Evolutionary conservation across 805 yeast species (phyloP), one percentile per base, ranked within the genome.

Genomic region (Scheffersomyces coipomensis): DNA sequence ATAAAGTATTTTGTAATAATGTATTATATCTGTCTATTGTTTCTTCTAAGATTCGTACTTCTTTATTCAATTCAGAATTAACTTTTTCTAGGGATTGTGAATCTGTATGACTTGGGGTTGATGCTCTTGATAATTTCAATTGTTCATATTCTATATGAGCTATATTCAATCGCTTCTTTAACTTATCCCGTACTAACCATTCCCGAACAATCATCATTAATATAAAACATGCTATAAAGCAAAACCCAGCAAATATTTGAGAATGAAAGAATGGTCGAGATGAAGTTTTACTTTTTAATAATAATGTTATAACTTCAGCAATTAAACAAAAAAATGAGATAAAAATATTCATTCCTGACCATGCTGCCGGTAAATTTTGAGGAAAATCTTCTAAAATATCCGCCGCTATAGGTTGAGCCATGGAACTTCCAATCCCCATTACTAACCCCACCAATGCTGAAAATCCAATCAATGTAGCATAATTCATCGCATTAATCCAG

Each of bases 191-290:
- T 1, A 81, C 74, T 40, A 73, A 62, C 64, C 69, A 64, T 44
- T 78, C 82, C 45, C 88, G 64, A 15, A 78, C 60, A 1, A 76
- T 58, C 2, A 75, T 41, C 26, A 73, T 53, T 22, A 76, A 38
- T 3, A 73, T 3, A 8, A 72, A 49, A 0, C 73, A 75, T 16
- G 55, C 56, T n/a, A 71, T 48, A 45, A 71, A 73, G 32, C 72
- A 52, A 13, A 68, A 52, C 3, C 85, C 85, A 3, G 79, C 71
- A 51, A 79, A 80, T 1, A 79, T 64, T 48, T 81, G 86, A 2
- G 83, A 70, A 45, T 80, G 70, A 23, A 74, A 56, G 46, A 73
- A 82, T 3, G 86, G 85, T 7, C 43, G 45, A 3, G 42, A 13
- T 19, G 21, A 19, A 12, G 23, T 27, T 8, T 40, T 18, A 6